phyloP scores from a whole-genome alignment of 352 stramenopile species.

The Aphanomyces stellatus region DNA sequence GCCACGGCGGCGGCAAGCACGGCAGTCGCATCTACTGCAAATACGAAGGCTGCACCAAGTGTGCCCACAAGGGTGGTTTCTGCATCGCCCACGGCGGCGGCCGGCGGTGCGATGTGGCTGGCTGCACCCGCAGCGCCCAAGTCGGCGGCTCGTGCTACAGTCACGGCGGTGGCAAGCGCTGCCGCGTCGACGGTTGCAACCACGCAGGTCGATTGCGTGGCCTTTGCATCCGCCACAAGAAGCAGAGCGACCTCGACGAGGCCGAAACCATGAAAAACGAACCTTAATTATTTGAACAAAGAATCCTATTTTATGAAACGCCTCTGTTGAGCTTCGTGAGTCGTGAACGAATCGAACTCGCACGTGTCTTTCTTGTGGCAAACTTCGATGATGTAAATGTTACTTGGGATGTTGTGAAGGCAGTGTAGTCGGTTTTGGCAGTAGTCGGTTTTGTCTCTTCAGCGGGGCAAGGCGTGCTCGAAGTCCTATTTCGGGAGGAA shows the following conservation, averaged over 20 bases:
- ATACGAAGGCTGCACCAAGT: slow-evolving; percentile 53
- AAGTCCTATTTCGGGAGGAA: no score
- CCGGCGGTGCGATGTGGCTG: slow-evolving; percentile 48
- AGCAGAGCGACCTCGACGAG: slow-evolving; percentile 26
- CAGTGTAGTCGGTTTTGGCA: no score
- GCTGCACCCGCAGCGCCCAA: slow-evolving; percentile 62
- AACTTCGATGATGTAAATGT: no score
- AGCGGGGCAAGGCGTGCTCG: no score
- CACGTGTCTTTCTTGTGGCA: no score
- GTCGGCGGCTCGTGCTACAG: slow-evolving; percentile 72
- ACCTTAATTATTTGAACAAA: no score
- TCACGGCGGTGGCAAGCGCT: slow-evolving; percentile 70
- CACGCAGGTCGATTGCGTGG: slow-evolving; percentile 66
- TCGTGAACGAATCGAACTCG: no score
- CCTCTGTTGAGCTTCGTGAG: no score
- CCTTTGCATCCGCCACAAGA: slow-evolving; percentile 73
- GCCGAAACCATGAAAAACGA: no score
- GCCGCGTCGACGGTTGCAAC: slow-evolving; percentile 55
- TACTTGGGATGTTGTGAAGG: no score
- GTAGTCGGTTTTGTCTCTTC: no score
- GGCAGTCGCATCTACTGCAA: slow-evolving; percentile 69
- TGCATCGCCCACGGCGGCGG: slow-evolving; percentile 68
- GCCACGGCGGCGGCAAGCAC: slow-evolving; percentile 55
- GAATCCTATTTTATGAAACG: no score
- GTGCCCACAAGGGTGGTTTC: slow-evolving; percentile 60